Evolutionary conservation across 78 protist species (phyloP), one percentile per base, ranked within the genome.

Genomic region (Dictyostelium brefeldianum): DNA sequence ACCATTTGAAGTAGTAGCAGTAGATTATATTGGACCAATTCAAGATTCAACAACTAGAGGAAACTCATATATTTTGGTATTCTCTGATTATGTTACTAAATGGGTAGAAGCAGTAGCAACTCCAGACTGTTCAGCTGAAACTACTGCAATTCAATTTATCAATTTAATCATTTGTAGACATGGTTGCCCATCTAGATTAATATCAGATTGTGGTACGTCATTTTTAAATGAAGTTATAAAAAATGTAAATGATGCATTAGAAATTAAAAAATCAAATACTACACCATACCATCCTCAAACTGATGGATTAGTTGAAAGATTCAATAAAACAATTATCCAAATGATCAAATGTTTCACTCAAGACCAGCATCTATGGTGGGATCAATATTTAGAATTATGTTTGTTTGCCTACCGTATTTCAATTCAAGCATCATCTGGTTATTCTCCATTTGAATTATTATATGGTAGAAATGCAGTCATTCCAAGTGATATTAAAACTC

Each of bases 241-340:
- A 15, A 8, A 27, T 5, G 20, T 64, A 4, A 64, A 64, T 64
- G 47, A 27, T 14, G 6, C 9, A 20, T 57, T 57, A 11, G 9
- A 3, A 4, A 20, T 57, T 11, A 20, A 57, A 11, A 57, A 57
- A 20, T 14, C 9, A 4, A 57, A 20, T 57, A 57, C 81, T n/a
- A 57, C 81, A 22, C 25, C 81, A 1, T 77, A 77, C 29, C 81
- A 77, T 56, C 81, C 48, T 18, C 81, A 77, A 56, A 36, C 51
- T 29, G 36, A 77, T 77, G 81, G 81, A 4, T 10, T 29, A 11
- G 31, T 57, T 14, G 65, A 57, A 20, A 57, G 65, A 57, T 57
- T 57, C 22, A 57, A 57, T 10, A 12, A 57, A 57, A 57, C 22
- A 5, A 57, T 57, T 10, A 11, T 57, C 9, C 4, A 10, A 57